These are phyloP conservation scores for Wickerhamomyces mucosus DNA, from an alignment of 805 yeast species.

Conservation along the genomic window DNA sequence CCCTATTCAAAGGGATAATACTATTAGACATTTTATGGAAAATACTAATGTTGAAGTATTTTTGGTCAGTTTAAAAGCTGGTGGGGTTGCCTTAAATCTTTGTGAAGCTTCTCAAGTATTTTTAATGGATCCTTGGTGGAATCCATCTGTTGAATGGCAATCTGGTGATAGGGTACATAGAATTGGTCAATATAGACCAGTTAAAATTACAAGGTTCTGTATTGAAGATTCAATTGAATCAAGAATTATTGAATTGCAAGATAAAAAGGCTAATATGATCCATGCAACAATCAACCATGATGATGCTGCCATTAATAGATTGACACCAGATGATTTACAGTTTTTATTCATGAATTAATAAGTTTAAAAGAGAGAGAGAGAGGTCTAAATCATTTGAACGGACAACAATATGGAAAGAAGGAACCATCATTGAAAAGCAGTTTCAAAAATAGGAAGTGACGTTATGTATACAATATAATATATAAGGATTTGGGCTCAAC, in stretches of 20 bases:
- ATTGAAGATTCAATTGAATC: conserved; percentile 96
- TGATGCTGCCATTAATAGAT: conserved; percentile 77
- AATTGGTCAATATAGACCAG: conserved; percentile 94
- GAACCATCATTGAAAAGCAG: no score
- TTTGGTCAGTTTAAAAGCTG: conserved; percentile 91
- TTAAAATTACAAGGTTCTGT: conserved; percentile 82
- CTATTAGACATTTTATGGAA: conserved; percentile 87
- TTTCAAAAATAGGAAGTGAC: no score
- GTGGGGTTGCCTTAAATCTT: conserved; percentile 94
- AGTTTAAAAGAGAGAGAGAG: no score
- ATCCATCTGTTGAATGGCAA: conserved; percentile 97
- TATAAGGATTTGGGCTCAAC: no score
- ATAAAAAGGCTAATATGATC: conserved; percentile 96
- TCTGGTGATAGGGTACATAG: conserved; percentile 97
- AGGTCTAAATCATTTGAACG: no score
- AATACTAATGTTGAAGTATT: conserved; percentile 90
- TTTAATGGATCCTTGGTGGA: conserved; percentile 98
- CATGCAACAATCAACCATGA: conserved; percentile 93
- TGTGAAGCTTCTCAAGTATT: conserved; percentile 98
- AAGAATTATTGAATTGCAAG: conserved; percentile 91
- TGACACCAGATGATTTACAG: conserved; percentile 92
- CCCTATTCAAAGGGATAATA: conserved; percentile 87
- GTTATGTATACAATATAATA: no score
- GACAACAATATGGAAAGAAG: no score
- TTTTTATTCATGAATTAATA: conserved; percentile 75